Evolutionary conservation across 2,329 filamentous ascomycete genomes (phyloP).

Genomic region (Lachnellula occidentalis): DNA sequence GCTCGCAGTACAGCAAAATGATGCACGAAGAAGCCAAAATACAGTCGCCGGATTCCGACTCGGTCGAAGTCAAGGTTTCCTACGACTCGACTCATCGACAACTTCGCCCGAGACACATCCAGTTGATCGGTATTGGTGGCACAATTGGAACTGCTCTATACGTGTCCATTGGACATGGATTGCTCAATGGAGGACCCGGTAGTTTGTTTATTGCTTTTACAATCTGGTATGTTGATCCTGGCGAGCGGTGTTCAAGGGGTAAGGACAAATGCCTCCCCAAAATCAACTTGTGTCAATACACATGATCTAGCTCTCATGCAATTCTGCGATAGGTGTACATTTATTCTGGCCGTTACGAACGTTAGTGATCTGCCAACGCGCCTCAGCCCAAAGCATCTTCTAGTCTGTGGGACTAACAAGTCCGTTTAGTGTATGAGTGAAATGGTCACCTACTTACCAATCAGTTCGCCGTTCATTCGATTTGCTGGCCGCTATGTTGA

Average conservation of each 20-base stretch:
- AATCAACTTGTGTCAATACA: neutral
- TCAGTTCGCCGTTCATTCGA: conserved; percentile 72
- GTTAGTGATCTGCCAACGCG: conserved; percentile 33
- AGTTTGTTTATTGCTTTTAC: conserved; percentile 54
- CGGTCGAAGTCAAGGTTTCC: conserved; percentile 3
- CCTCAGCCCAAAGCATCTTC: conserved; percentile 42
- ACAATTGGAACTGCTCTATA: conserved; percentile 56
- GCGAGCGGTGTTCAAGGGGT: neutral
- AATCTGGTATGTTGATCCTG: conserved; percentile 46
- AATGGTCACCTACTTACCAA: conserved; percentile 72
- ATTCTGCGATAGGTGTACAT: conserved; percentile 47
- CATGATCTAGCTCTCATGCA: conserved; percentile 15
- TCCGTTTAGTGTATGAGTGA: conserved; percentile 66
- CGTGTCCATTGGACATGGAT: conserved; percentile 49
- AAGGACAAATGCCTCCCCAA: too few relatives aligned
- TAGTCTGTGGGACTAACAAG: conserved; percentile 43
- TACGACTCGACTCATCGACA: conserved; percentile 32
- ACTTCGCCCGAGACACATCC: conserved; percentile 35
- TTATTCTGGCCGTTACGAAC: conserved; percentile 55
- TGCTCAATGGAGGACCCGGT: conserved; percentile 54
- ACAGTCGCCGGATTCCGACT: conserved; percentile 9
- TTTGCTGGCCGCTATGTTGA: conserved; percentile 73
- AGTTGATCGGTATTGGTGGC: conserved; percentile 50
- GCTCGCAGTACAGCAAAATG: conserved; percentile 11
- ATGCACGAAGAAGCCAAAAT: conserved; percentile 18